phyloP scores from a whole-genome alignment of 495 filamentous ascomycete species.

The Bombardia bombarda region DNA sequence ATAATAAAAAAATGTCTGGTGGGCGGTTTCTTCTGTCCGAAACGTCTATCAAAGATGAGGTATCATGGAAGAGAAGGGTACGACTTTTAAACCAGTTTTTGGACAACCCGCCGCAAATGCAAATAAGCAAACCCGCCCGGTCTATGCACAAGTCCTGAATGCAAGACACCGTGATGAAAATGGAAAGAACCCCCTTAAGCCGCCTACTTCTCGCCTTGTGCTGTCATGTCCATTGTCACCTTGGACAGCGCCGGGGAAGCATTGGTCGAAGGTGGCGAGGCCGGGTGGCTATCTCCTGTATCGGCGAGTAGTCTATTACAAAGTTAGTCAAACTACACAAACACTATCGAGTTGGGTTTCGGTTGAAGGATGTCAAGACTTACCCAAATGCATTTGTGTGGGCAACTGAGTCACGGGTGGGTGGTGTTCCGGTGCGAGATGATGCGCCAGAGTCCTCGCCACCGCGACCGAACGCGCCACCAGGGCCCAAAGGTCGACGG shows the following conservation, averaged over 20 bases:
- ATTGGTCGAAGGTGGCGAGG: slow-evolving; percentile 57
- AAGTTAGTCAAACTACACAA: too few species aligned
- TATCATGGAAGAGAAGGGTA: slow-evolving; percentile 19
- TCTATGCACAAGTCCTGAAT: slow-evolving; percentile 32
- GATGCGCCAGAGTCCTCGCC: slow-evolving; percentile 67
- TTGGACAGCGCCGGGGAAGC: slow-evolving; percentile 51
- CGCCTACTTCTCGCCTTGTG: slow-evolving; percentile 36
- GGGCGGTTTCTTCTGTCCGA: slow-evolving; percentile 6
- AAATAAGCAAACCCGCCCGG: slow-evolving; percentile 31
- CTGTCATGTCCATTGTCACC: slow-evolving; percentile 54
- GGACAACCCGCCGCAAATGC: slow-evolving; percentile 31
- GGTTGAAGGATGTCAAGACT: slow-evolving; percentile 23
- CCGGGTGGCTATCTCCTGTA: slow-evolving; percentile 45
- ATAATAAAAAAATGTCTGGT: slow-evolving; percentile 4
- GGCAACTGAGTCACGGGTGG: slow-evolving; percentile 60
- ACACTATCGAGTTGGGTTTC: too few species aligned
- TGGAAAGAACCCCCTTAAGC: slow-evolving; percentile 23
- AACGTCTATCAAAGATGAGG: slow-evolving; percentile 16
- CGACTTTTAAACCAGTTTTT: slow-evolving; percentile 24
- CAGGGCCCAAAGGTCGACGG: slow-evolving; percentile 54
- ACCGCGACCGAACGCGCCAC: slow-evolving; percentile 57
- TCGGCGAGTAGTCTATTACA: slow-evolving; percentile 41
- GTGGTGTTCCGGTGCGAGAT: slow-evolving; percentile 82
- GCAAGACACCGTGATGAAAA: slow-evolving; percentile 19
- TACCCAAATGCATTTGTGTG: slow-evolving; percentile 89